Evolutionary conservation across 2,329 filamentous ascomycete genomes (phyloP).

Genomic region (Ascomycota sp.): DNA sequence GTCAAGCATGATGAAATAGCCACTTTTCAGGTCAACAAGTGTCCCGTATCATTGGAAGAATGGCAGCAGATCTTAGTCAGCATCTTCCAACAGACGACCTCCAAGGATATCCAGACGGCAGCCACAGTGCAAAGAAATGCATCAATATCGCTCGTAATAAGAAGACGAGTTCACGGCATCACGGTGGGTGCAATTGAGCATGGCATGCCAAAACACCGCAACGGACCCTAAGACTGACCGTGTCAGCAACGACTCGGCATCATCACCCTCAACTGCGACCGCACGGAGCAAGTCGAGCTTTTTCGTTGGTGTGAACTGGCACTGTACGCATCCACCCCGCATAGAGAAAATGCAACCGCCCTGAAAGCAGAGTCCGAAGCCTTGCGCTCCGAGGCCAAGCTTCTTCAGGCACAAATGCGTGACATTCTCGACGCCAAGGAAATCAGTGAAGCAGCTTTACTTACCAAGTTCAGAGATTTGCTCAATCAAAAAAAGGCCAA

Average conservation of each 20-base stretch:
- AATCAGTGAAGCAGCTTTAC: constrained; percentile 39
- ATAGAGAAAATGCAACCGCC: constrained; percentile 19
- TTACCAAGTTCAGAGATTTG: constrained; percentile 47
- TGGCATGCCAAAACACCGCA: not conserved
- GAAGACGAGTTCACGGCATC: constrained; percentile 44
- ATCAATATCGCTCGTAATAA: constrained; percentile 36
- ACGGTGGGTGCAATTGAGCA: constrained; percentile 24
- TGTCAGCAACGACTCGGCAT: constrained; percentile 45
- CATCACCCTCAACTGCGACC: constrained; percentile 31
- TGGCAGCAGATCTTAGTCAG: constrained; percentile 40
- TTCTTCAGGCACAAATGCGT: constrained; percentile 39
- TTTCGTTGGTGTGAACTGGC: constrained; percentile 49
- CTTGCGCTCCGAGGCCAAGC: constrained; percentile 32
- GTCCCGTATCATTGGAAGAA: constrained; percentile 34
- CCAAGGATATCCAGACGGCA: constrained; percentile 33
- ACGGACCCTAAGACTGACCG: constrained; percentile 5
- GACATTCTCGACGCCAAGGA: constrained; percentile 44
- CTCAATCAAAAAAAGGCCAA: constrained; percentile 64
- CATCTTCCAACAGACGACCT: constrained; percentile 28
- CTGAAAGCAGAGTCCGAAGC: constrained; percentile 19
- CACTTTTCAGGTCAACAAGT: constrained; percentile 29
- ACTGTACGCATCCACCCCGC: constrained; percentile 22
- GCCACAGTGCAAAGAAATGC: constrained; percentile 32
- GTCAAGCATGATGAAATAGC: constrained; percentile 34
- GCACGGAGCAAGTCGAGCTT: constrained; percentile 36